Percentiles rank a stretch among this genome's conserved stretches.
phyloP scores from a whole-genome alignment of 2,329 filamentous ascomycete genomes.

The Exophiala calicioides region DNA sequence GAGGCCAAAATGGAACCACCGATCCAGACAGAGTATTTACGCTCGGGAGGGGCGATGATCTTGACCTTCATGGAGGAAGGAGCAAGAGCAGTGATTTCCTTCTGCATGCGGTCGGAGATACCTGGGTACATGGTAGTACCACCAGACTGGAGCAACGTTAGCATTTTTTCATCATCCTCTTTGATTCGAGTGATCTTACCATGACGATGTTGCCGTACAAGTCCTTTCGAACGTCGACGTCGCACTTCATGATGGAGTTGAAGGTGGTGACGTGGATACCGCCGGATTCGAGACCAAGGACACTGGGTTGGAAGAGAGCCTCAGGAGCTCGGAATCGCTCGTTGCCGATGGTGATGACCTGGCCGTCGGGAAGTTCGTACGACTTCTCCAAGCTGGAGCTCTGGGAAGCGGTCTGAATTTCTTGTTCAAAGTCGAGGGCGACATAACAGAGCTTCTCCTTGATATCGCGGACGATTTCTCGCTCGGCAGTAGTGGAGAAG shows the following conservation, averaged over 20 bases:
- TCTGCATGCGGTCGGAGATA: constrained; percentile 99
- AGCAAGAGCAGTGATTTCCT: constrained; percentile 99
- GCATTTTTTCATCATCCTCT: constrained; percentile 19
- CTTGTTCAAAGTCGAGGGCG: constrained; percentile 99
- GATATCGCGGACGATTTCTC: constrained; percentile 99
- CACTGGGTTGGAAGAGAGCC: constrained; percentile 98
- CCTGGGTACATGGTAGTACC: constrained; percentile 99
- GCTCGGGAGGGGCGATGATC: constrained; percentile 99
- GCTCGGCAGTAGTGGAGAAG: constrained; percentile 99
- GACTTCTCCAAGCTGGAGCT: constrained; percentile 99
- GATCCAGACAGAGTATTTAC: constrained; percentile 99
- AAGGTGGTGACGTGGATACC: constrained; percentile 99
- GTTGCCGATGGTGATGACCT: constrained; percentile 99
- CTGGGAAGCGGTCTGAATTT: constrained; percentile 99
- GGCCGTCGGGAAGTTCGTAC: constrained; percentile 98
- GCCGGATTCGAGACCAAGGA: constrained; percentile 96
- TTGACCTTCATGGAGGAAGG: constrained; percentile 99
- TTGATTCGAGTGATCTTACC: constrained; percentile 62
- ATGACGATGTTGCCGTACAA: constrained; percentile 99
- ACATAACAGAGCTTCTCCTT: constrained; percentile 99
- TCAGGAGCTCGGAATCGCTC: constrained; percentile 99
- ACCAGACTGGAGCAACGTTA: constrained; percentile 70
- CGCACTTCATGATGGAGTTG: constrained; percentile 99
- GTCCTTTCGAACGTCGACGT: constrained; percentile 99
- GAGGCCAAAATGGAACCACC: constrained; percentile 99